Evolutionary conservation across 2,329 filamentous ascomycete species (phyloP), one percentile per base, ranked within the genome.

Genomic region (Microdochium nivale): DNA sequence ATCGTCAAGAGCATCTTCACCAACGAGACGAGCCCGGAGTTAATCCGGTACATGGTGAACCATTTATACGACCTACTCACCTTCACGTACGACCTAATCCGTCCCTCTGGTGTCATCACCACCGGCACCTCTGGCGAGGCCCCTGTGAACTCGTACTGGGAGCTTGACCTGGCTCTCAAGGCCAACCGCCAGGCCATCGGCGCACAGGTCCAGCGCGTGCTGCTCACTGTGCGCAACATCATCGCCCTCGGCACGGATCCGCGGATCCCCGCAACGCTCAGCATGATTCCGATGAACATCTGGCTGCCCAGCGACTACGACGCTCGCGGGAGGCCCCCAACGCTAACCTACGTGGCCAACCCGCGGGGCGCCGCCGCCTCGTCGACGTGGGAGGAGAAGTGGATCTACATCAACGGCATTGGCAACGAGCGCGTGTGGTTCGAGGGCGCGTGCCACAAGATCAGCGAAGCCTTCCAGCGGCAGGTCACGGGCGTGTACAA

Each of bases 401-500:
- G 40, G 40, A 44, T 44, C 40, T 44, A 23, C 40, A 44, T 44
- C 40, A 44, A 44, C 40, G 40, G 40, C 40, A 44, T 44, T 19
- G 40, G 40, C 40, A 44, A 44, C 40, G 40, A 44, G 40, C 40
- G 40, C 14, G 40, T 44, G 40, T 44, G 40, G 40, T 44, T 44
- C 40, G 40, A 44, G 40, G 3, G n/a, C n/a, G 40, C 40, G n/a
- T 44, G 40, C 40, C 40, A 19, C 40, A 44, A 44, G 40, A 21
- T 44, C 40, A 16, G 40, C 40, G 40, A 44, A 5, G 40, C 40
- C 16, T 56, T 56, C 52, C 44, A 50, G 2, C 43, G 54, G 23
- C 37, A 56, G 3, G 48, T 56, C 23, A 40, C 23, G 14, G 54
- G 54, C 52, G 32, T 56, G 3, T 56, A 47, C 46, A 56, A 56